These are phyloP conservation scores for Aspergillus brunneoviolaceus DNA, from an alignment of 2,329 filamentous ascomycete species.

Conservation along the genomic window DNA sequence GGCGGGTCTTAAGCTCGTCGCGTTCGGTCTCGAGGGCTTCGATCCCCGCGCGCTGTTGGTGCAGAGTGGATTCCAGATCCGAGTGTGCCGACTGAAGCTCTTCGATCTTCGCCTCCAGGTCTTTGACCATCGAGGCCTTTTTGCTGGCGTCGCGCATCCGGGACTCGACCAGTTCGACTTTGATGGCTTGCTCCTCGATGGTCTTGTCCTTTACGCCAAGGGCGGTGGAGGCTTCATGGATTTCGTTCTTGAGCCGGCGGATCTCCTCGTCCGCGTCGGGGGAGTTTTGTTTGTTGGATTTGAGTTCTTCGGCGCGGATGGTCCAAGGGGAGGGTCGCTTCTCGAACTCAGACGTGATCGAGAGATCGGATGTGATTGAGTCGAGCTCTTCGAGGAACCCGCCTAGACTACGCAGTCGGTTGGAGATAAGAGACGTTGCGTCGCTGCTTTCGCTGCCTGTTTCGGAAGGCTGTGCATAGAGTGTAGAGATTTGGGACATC, in stretches of 20 bases:
- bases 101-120: constrained; percentile 44
- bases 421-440: constrained; percentile 66
- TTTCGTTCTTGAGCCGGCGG: constrained; percentile 73
- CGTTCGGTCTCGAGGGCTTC: constrained; percentile 40
- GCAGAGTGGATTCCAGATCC: constrained; percentile 33
- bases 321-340: constrained; percentile 76
- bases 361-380: constrained; percentile 67
- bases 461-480: constrained; percentile 28
- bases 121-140: constrained; percentile 60
- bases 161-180: constrained; percentile 88
- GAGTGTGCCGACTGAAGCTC: constrained; percentile 36
- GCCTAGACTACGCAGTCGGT: constrained; percentile 65
- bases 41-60: constrained; percentile 39
- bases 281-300: constrained; percentile 75
- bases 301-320: constrained; percentile 75
- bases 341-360: constrained; percentile 77
- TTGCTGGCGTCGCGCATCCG: constrained; percentile 80
- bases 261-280: constrained; percentile 85
- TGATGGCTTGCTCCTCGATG: constrained; percentile 81
- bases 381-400: constrained; percentile 68
- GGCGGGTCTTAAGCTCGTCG: constrained; percentile 42
- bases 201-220: constrained; percentile 75
- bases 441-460: constrained; percentile 46
- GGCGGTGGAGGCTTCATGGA: constrained; percentile 71
- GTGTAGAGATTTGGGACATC: constrained; percentile 46